A percentile compares a stretch with the other conserved stretches of the same genome.
These are phyloP conservation scores for Craterostigma plantagineum DNA, from an alignment of 257 asterid genomes.

Conservation along the genomic window DNA sequence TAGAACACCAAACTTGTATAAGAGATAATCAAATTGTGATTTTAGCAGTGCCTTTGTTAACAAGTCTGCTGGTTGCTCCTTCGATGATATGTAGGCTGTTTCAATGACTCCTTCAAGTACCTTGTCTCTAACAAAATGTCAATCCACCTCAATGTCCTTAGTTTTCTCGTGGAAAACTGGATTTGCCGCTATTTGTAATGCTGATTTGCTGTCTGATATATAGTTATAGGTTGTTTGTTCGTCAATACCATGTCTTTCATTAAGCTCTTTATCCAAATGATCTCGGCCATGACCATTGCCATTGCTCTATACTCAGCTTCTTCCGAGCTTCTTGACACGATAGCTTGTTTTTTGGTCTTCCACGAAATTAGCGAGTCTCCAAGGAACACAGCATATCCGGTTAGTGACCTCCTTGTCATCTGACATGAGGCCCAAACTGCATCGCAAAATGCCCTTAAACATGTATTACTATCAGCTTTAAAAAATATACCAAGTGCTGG, in stretches of 20 bases:
- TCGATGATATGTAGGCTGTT: too few relatives aligned
- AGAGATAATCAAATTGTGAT: too few relatives aligned
- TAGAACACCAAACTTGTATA: too few relatives aligned
- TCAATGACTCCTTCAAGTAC: too few relatives aligned
- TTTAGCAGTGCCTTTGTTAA: background rate
- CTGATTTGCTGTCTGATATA: background rate
- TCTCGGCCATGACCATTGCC: background rate
- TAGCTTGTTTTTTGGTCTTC: background rate
- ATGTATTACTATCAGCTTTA: too few relatives aligned
- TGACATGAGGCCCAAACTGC: background rate
- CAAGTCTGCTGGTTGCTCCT: too few relatives aligned
- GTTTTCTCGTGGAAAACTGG: background rate
- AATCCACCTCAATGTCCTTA: background rate
- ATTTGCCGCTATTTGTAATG: background rate
- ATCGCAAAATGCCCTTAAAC: background rate
- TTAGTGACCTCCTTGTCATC: background rate
- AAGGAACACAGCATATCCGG: background rate
- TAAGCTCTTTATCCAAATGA: too few relatives aligned
- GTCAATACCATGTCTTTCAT: too few relatives aligned
- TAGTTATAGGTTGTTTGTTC: too few relatives aligned
- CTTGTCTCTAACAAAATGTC: background rate
- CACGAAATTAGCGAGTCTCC: background rate
- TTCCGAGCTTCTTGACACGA: background rate
- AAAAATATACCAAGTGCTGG: background rate
- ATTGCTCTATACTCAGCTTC: background rate